Evolutionary conservation across 139 green algal genomes (phyloP), one percentile per base, ranked within the genome.

Genomic region (Chlamydomonas applanata): DNA sequence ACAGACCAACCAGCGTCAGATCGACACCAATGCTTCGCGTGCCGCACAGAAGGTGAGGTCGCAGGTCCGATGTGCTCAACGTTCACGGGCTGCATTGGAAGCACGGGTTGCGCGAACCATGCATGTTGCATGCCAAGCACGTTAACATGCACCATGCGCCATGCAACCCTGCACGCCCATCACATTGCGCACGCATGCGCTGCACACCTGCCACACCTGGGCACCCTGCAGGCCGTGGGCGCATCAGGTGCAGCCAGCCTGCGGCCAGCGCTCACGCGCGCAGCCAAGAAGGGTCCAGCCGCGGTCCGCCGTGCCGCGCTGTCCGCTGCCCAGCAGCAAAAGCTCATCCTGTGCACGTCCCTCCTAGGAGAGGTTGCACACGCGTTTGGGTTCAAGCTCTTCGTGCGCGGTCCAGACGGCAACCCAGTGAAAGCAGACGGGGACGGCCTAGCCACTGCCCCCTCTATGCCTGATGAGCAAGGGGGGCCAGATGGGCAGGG

Each of bases 1-100:
- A n/a, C 57, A 64, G 29, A 54, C 34, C 4, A 74, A 76, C 30
- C 68, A 80, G 49, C 56, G 70, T 24, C 40, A 59, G n/a, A 71
- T 75, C 13, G 68, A 73, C 14, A 53, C 73, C 22, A 77, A 77
- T 27, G 73, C 73, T 25, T 61, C 69, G 1, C 35, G 46, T 30
- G 79, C 61, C 24, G 69, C 73, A n/a, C 68, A 79, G 44, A 46
- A 75, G 68, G 78, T 79, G 49, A n/a, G n/a, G n/a, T n/a, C n/a
- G n/a, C n/a, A n/a, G n/a, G n/a, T n/a, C n/a, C n/a, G n/a, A n/a
- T n/a, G n/a, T n/a, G n/a, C n/a, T n/a, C n/a, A n/a, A n/a, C n/a
- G n/a, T n/a, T n/a, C n/a, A n/a, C n/a, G n/a, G n/a, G n/a, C n/a
- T n/a, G n/a, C n/a, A n/a, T n/a, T n/a, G n/a, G n/a, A n/a, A n/a